Conservation (phyloP, 1,284 basidiomycete species). For the Tilletia caries region DNA sequence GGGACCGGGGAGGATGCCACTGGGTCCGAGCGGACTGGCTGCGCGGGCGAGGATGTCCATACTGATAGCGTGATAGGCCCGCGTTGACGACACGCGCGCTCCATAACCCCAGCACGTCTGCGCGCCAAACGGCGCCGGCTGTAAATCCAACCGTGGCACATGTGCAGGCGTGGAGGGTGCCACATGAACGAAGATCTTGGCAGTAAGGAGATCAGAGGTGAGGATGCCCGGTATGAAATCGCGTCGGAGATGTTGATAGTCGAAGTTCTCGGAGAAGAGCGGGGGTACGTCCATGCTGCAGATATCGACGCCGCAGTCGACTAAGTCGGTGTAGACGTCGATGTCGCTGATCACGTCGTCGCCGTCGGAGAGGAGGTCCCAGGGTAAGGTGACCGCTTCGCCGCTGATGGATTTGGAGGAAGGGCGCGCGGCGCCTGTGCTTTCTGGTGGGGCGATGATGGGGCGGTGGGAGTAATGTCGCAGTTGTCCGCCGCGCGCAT, state of each 20-base stretch:
- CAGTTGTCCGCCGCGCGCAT: neutral
- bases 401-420: slow-evolving; percentile 12
- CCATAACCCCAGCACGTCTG: slow-evolving; percentile 34
- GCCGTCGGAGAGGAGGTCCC: slow-evolving; percentile 63
- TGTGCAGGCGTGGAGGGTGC: slow-evolving; percentile 54
- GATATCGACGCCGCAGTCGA: slow-evolving; percentile 67
- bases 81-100: slow-evolving; percentile 39
- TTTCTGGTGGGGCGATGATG: slow-evolving; percentile 20
- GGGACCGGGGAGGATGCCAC: slow-evolving; percentile 76
- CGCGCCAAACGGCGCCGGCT: neutral
- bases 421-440: slow-evolving; percentile 21
- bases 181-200: slow-evolving; percentile 86
- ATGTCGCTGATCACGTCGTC: slow-evolving; percentile 59
- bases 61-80: slow-evolving; percentile 44
- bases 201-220: slow-evolving; percentile 89
- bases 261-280: slow-evolving; percentile 97
- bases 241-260: slow-evolving; percentile 83
- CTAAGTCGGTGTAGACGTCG: slow-evolving; percentile 78
- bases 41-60: slow-evolving; percentile 87
- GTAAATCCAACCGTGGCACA: neutral
- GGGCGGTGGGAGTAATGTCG: slow-evolving; percentile 27
- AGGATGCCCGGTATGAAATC: slow-evolving; percentile 97
- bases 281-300: slow-evolving; percentile 84
- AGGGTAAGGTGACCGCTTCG: slow-evolving; percentile 30
- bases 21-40: slow-evolving; percentile 91